phyloP scores from a whole-genome alignment of 345 rosid genomes.

The Punica granatum region DNA sequence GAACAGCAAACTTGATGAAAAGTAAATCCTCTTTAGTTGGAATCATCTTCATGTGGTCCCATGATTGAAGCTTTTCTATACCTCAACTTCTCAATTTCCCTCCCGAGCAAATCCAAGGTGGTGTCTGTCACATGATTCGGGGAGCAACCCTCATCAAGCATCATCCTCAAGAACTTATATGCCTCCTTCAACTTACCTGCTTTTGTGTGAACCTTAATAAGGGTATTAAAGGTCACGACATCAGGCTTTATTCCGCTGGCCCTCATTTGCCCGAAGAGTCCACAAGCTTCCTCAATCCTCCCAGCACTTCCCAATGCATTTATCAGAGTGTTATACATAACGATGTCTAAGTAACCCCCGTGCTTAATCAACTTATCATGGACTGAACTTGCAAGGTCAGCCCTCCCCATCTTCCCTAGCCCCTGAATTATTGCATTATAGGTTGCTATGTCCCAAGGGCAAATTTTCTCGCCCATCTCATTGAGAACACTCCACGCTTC shows the following conservation, averaged over 20 bases:
- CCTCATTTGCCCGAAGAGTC: conserved; percentile 75
- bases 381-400: conserved; percentile 64
- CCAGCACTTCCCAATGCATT: conserved; percentile 81
- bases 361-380: conserved; percentile 57
- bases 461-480: conserved; percentile 64
- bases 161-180: conserved; percentile 54
- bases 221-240: conserved; percentile 72
- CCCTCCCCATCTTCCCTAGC: conserved; percentile 78
- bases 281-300: conserved; percentile 56
- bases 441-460: conserved; percentile 66
- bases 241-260: conserved; percentile 62
- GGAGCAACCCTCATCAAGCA: conserved; percentile 68
- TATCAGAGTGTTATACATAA: conserved; percentile 89
- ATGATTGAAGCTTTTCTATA: conserved; percentile 58
- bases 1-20: not conserved
- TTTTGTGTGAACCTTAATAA: conserved; percentile 82
- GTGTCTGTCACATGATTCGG: conserved; percentile 87
- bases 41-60: conserved; percentile 12
- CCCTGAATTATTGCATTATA: conserved; percentile 87
- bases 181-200: conserved; percentile 75
- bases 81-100: conserved; percentile 66
- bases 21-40: not conserved
- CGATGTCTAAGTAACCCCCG: conserved; percentile 85
- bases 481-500: conserved; percentile 62
- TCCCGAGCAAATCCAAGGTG: conserved; percentile 65